phyloP scores from a whole-genome alignment of 208 protist species.

The Trypanosoma scelopori region DNA sequence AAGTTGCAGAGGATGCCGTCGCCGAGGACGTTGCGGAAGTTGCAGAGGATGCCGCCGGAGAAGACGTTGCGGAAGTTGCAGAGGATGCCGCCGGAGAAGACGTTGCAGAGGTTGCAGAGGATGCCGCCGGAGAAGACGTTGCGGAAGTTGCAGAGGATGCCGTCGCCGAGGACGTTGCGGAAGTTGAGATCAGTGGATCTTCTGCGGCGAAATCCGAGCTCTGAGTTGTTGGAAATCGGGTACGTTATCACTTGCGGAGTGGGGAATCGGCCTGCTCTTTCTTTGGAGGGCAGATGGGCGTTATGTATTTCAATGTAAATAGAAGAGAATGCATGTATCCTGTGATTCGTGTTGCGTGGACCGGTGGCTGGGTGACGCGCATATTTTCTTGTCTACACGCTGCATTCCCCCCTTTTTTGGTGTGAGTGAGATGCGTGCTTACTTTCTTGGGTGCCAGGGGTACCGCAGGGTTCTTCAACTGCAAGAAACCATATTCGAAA shows the following conservation, averaged over 20 bases:
- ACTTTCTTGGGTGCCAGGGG: slow-evolving; percentile 55
- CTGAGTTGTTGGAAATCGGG: slow-evolving; percentile 1
- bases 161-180: background rate
- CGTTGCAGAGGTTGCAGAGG: background rate
- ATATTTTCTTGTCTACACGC: slow-evolving; percentile 17
- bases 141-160: background rate
- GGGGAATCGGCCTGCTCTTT: background rate
- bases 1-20: too few relatives aligned
- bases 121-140: slow-evolving; percentile 4
- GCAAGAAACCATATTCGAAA: slow-evolving; percentile 71
- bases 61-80: background rate
- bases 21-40: too few relatives aligned
- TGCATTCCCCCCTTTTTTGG: slow-evolving; percentile 13
- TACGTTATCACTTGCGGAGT: too few relatives aligned
- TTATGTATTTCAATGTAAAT: slow-evolving; percentile 29
- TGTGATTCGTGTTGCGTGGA: background rate
- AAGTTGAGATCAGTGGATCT: background rate
- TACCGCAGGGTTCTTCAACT: slow-evolving; percentile 59
- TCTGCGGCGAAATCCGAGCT: background rate
- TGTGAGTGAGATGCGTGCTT: slow-evolving; percentile 52
- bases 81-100: background rate
- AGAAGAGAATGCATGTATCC: background rate
- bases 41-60: too few relatives aligned
- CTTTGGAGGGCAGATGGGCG: background rate
- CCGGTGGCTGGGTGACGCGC: background rate